These are phyloP conservation scores for Sicyos edulis DNA, from an alignment of 306 rosid genomes.

Conservation along the genomic window DNA sequence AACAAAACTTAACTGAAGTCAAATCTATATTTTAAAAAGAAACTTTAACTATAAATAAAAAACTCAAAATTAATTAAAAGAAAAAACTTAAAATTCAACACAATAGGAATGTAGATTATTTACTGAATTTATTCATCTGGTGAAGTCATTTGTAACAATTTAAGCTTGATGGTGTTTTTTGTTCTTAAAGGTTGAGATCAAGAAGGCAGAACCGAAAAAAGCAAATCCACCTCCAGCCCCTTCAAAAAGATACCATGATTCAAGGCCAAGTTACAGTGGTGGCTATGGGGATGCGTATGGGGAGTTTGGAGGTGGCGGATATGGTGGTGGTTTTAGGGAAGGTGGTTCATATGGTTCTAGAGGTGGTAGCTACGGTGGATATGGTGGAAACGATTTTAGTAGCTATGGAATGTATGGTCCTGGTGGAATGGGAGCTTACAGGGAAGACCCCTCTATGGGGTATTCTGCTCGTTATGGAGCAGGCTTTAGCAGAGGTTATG, in stretches of 20 bases:
- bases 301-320: constrained; percentile 56
- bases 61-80: no score
- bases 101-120: no score
- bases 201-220: constrained; percentile 98
- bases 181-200: constrained; percentile 76
- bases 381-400: constrained; percentile 72
- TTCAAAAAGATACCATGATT: constrained; percentile 68
- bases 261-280: constrained; percentile 62
- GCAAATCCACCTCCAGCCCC: constrained; percentile 65
- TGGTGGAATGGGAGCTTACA: constrained; percentile 67
- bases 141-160: not conserved
- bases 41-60: no score
- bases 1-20: no score
- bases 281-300: constrained; percentile 77
- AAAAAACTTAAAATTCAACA: no score
- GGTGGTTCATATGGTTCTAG: constrained; percentile 52
- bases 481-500: constrained; percentile 75
- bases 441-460: constrained; percentile 75
- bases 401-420: constrained; percentile 74
- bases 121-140: not conserved
- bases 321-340: constrained; percentile 54
- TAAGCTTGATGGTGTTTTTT: constrained; percentile 15
- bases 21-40: no score
- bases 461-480: constrained; percentile 80
- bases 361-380: constrained; percentile 46